Base-by-base conservation (phyloP, 2,329 filamentous ascomycete genomes). In the Nemania bipapillata region DNA sequence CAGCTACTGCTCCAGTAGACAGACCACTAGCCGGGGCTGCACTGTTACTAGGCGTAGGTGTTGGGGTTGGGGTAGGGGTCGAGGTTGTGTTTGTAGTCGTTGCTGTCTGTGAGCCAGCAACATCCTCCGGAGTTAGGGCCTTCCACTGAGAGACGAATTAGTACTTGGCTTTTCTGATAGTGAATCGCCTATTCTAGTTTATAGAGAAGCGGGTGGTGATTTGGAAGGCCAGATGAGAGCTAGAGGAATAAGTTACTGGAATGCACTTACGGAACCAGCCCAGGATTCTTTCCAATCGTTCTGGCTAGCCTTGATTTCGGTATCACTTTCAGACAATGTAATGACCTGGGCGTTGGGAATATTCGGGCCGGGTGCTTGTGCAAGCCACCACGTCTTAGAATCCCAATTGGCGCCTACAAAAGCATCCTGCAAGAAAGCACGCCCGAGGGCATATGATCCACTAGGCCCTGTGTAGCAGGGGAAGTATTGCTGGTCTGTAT, bases 361-460 rank as follows among this genome's bases (percentile, higher is more conserved):
- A 47, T 74, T 77, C 0, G 81, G 82, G 0, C 81, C 81, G 1
- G 81, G 81, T 4, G 81, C 81, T 63, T 83, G 81, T 4, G 77
- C 82, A 8, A 83, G 74, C 76, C 79, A 83, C 74, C 77, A 78
- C 17, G 71, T 77, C 24, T 76, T 75, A 0, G 70, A 47, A 20
- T 76, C 74, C 78, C 80, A 83, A 67, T 83, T 81, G 6, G 78
- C 80, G 3, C 79, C 82, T 0, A 84, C 63, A 50, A 85, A 85
- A 3, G 83, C 82, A 30, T 83, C 83, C 69, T 85, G 83, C 1
- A 85, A 75, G 68, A 84, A 85, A 0, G 81, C 81, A 20, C 82
- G 79, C 0, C 84, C 83, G 1, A 85, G 79, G 2, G 74, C 75
- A 66, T 80, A 80, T 4, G 52, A 24, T 0, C 67, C 58, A 2